Evolutionary conservation across 1,284 basidiomycete species (phyloP), one percentile per base, ranked within the genome.

Genomic region (Heterobasidion irregulare): DNA sequence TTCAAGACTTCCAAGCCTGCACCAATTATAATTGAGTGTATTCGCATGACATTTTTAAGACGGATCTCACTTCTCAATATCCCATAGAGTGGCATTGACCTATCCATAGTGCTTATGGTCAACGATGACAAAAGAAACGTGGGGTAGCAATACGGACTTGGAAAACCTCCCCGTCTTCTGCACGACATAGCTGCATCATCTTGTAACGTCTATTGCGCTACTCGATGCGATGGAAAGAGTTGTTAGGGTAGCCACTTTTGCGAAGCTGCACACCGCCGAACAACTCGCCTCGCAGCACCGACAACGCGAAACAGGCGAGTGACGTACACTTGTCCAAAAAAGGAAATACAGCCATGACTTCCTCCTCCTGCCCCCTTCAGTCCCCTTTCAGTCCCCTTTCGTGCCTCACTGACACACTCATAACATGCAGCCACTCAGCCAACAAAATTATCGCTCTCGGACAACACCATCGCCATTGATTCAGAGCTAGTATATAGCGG

Each of bases 131-230:
- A 6, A 7, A 2, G 19, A 10, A 32, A 44, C 18, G 34, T 46
- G 43, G 19, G 8, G 35, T 41, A 43, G 4, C 15, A 18, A 33
- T 15, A 64, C 72, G 56, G 62, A 74, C 77, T 67, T 78, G 72
- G 59, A 77, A 73, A 57, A 69, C 69, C 61, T 84, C 79, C 50
- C 86, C 86, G 66, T 86, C 80, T 65, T 89, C 87, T 47, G 86
- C 86, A 58, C 83, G 78, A 68, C 84, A 88, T 75, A 89, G 82
- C 61, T 79, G 82, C 61, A 89, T 75, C 86, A 88, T 87, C 10
- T 6, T 32, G 41, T 44, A 13, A 44, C 41, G 26, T 26, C 26
- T 26, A 26, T 41, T 41, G n/a, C 38, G n/a, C 12, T n/a, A 41
- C 38, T 41, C 26, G 26, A 26, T 41, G 10, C 38, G 38, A 12